These are phyloP conservation scores for Cenchrus fungigraminus DNA, from an alignment of 176 grass and related monocot species.

Conservation along the genomic window DNA sequence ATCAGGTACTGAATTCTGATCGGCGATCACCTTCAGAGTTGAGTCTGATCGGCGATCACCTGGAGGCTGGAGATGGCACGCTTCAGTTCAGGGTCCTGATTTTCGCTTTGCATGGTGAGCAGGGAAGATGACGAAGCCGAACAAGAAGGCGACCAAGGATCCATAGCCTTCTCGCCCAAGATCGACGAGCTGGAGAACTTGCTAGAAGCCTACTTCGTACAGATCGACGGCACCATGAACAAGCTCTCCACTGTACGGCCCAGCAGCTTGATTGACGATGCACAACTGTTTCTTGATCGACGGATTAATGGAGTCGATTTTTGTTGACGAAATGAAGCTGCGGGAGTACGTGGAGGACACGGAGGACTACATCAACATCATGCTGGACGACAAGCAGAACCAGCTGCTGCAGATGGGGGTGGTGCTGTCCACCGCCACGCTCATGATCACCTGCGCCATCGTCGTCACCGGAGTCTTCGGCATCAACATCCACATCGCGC, in stretches of 20 bases:
- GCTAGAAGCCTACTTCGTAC: constrained; percentile 76
- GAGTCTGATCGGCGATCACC: too few relatives aligned
- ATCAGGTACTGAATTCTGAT: too few relatives aligned
- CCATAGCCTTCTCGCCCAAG: constrained; percentile 39
- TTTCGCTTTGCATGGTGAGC: not conserved
- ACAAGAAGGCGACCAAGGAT: not conserved
- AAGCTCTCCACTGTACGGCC: constrained; percentile 53
- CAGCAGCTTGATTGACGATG: too few relatives aligned
- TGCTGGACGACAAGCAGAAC: constrained; percentile 86
- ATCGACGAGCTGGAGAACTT: constrained; percentile 75
- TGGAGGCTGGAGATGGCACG: too few relatives aligned
- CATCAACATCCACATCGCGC: constrained; percentile 57
- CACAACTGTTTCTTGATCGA: not conserved
- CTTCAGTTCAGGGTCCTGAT: too few relatives aligned
- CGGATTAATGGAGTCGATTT: too few relatives aligned
- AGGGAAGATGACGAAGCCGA: not conserved
- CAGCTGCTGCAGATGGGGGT: constrained; percentile 78
- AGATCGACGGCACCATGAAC: constrained; percentile 71
- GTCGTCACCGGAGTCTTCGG: constrained; percentile 40
- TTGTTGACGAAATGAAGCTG: not conserved
- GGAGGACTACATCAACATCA: constrained; percentile 84
- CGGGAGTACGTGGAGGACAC: constrained; percentile 83
- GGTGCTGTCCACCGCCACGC: constrained; percentile 59
- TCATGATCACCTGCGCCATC: constrained; percentile 50
- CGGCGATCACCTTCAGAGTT: too few relatives aligned